phyloP scores from a whole-genome alignment of 352 stramenopile species.

The Pythium monospermum region DNA sequence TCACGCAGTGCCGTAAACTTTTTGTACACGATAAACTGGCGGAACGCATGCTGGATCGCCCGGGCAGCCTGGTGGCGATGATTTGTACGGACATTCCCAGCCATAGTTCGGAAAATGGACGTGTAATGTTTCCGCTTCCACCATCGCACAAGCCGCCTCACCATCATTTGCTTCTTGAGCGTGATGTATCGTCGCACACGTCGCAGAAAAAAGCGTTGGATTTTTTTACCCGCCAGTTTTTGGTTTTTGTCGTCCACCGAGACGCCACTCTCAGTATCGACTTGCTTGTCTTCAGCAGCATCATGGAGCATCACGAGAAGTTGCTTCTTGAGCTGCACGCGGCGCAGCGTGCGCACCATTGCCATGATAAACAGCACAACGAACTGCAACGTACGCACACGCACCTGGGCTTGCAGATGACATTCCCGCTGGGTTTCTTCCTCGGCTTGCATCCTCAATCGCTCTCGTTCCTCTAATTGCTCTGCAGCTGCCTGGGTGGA shows the following conservation, averaged over 20 bases:
- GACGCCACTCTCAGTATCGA: background rate
- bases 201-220: slow-evolving; percentile 49
- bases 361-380: slow-evolving; percentile 32
- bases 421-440: background rate
- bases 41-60: slow-evolving; percentile 45
- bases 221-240: slow-evolving; percentile 25
- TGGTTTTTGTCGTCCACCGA: background rate
- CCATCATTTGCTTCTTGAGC: slow-evolving; percentile 49
- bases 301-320: slow-evolving; percentile 35
- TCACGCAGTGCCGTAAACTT: slow-evolving; percentile 29
- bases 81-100: background rate
- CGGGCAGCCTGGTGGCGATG: slow-evolving; percentile 25
- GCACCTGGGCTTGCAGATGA: slow-evolving; percentile 6
- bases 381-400: slow-evolving; percentile 21
- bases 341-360: slow-evolving; percentile 27
- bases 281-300: slow-evolving; percentile 29
- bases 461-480: slow-evolving; percentile 2
- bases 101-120: slow-evolving; percentile 27
- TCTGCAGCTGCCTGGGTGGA: background rate
- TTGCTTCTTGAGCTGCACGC: slow-evolving; percentile 32
- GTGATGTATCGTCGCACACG: slow-evolving; percentile 37
- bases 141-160: slow-evolving; percentile 34
- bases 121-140: slow-evolving; percentile 28
- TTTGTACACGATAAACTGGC: slow-evolving; percentile 21
- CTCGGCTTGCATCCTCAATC: slow-evolving; percentile 1